Percentiles rank a stretch among this genome's conserved stretches.
Conservation (phyloP, 2,329 filamentous ascomycete species). For the Stachybotrys chlorohalonatus region DNA sequence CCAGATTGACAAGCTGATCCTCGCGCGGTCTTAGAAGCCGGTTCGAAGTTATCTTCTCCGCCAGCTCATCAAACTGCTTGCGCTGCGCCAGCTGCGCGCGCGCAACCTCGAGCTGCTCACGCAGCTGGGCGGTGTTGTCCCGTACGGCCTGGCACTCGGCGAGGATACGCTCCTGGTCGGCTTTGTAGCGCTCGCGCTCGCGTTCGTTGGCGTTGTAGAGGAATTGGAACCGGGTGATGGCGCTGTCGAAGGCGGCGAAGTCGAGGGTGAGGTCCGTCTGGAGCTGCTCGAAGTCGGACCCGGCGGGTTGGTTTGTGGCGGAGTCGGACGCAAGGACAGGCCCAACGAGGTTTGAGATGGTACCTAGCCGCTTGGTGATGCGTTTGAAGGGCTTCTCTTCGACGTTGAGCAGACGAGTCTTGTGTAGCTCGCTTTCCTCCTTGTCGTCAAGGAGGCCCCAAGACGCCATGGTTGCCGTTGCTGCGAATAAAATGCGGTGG, state of each 20-base stretch:
- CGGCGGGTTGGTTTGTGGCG: conserved; percentile 30
- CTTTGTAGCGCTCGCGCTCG: conserved; percentile 75
- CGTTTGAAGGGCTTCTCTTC: conserved; percentile 91
- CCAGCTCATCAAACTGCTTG: conserved; percentile 79
- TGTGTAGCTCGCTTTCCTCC: conserved; percentile 80
- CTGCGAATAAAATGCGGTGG: neutral
- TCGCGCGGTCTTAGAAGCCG: conserved; percentile 72
- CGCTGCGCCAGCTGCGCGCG: conserved; percentile 67
- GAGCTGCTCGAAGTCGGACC: conserved; percentile 51
- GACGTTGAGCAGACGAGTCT: conserved; percentile 74
- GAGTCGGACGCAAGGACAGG: conserved; percentile 10
- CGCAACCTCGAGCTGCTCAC: conserved; percentile 67
- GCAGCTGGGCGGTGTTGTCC: conserved; percentile 63
- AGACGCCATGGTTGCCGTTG: conserved; percentile 26
- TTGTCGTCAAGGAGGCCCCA: conserved; percentile 65
- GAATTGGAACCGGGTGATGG: conserved; percentile 80
- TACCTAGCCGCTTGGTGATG: conserved; percentile 71
- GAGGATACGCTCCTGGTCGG: conserved; percentile 71
- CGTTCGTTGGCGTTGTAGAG: conserved; percentile 72
- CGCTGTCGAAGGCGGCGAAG: conserved; percentile 80
- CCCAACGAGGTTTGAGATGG: conserved; percentile 53
- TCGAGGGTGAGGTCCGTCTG: conserved; percentile 80
- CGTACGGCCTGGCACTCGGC: conserved; percentile 69
- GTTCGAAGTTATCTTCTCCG: conserved; percentile 79
- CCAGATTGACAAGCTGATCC: conserved; percentile 68